These are phyloP conservation scores for Pseudogymnoascus sp. DNA, from an alignment of 2,329 filamentous ascomycete species.

Conservation along the genomic window DNA sequence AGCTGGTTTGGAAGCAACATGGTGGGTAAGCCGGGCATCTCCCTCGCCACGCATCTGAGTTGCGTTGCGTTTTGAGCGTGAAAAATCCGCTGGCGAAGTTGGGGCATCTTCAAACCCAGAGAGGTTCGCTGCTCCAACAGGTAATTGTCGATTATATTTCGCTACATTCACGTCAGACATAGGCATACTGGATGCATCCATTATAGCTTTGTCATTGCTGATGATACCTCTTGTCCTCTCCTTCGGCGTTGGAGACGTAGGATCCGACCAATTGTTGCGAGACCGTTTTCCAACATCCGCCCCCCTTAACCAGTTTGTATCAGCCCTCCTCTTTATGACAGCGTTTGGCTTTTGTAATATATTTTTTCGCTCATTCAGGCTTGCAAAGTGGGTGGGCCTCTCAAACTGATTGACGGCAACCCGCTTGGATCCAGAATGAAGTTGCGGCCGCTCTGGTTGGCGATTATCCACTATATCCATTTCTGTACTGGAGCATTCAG, in stretches of 20 bases:
- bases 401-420: not conserved
- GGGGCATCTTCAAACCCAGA: not conserved
- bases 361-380: not conserved
- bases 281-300: slow-evolving; percentile 26
- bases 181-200: not conserved
- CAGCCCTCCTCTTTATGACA: slow-evolving; percentile 10
- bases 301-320: slow-evolving; percentile 27
- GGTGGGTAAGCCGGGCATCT: not conserved
- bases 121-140: not conserved
- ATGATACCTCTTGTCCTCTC: not conserved
- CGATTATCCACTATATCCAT: slow-evolving; percentile 3
- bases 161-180: not conserved
- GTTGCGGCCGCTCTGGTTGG: not conserved
- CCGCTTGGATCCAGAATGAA: not conserved
- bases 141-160: not conserved
- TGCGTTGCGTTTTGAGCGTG: not conserved
- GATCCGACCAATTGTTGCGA: slow-evolving; percentile 22
- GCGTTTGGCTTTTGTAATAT: not conserved
- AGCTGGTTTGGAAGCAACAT: not conserved
- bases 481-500: not conserved
- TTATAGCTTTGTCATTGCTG: not conserved
- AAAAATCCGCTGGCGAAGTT: not conserved
- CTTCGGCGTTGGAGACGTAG: slow-evolving; percentile 25
- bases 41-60: not conserved
- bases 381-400: not conserved